These are phyloP conservation scores for Rhinocladiella mackenziei DNA, from an alignment of 2,329 filamentous ascomycete species.

Conservation along the genomic window DNA sequence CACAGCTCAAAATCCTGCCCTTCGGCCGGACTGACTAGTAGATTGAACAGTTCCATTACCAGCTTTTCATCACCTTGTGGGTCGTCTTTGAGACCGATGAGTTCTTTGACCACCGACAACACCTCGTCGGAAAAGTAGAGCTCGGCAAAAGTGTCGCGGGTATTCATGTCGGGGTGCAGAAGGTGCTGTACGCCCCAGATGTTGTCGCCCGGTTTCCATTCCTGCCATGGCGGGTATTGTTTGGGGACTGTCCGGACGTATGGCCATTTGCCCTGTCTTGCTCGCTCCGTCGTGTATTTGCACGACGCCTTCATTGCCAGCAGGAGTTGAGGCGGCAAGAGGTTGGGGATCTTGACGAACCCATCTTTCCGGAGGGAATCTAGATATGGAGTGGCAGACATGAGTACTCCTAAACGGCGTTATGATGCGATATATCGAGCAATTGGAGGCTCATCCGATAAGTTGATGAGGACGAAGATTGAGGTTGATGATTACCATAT, in stretches of 20 bases:
- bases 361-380: conserved; percentile 64
- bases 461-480: no score
- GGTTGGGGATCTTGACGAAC: conserved; percentile 67
- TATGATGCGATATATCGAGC: no score
- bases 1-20: conserved; percentile 66
- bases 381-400: conserved; percentile 38
- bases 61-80: conserved; percentile 55
- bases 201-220: conserved; percentile 54
- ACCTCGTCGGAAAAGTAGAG: conserved; percentile 69
- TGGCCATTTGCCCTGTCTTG: conserved; percentile 71
- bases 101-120: conserved; percentile 58
- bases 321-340: conserved; percentile 58
- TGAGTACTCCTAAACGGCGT: no score
- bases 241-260: conserved; percentile 79
- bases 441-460: no score
- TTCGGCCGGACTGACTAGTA: conserved; percentile 65
- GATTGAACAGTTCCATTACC: conserved; percentile 84
- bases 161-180: conserved; percentile 64
- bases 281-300: conserved; percentile 54
- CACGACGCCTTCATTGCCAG: conserved; percentile 58
- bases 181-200: conserved; percentile 92
- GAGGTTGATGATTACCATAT: no score
- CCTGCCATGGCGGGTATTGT: conserved; percentile 83
- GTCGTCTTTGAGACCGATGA: conserved; percentile 49
- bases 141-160: conserved; percentile 58